Percentiles rank a stretch among this genome's conserved stretches.
Conservation (phyloP, 1,139 yeast genomes). For the Spathaspora sp. region DNA sequence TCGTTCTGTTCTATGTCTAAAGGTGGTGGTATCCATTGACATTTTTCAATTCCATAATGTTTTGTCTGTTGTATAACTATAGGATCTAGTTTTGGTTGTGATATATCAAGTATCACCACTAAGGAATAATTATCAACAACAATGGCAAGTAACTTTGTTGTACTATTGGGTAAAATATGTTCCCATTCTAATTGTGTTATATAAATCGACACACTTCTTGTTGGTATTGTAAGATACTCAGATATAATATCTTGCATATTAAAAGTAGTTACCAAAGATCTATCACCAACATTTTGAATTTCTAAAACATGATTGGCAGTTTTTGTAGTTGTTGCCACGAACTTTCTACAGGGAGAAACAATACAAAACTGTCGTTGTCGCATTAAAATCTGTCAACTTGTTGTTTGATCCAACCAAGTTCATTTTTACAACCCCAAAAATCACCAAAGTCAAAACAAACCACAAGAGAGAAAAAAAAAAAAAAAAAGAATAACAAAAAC, state of each 20-base stretch:
- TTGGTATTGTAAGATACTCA: not conserved
- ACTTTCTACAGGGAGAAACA: not conserved
- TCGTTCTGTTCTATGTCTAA: constrained; percentile 6
- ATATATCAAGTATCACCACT: constrained; percentile 26
- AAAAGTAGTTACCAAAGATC: not conserved
- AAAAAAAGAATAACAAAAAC: too few species aligned
- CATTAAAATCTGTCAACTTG: not conserved
- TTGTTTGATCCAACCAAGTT: not conserved
- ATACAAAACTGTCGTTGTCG: not conserved
- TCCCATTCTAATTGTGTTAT: constrained; percentile 5
- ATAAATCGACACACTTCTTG: not conserved
- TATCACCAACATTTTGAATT: not conserved
- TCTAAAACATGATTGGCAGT: not conserved
- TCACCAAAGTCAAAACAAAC: not conserved
- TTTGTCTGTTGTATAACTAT: constrained; percentile 28
- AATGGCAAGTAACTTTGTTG: constrained; percentile 18
- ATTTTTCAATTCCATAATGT: constrained; percentile 29
- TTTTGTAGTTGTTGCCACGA: not conserved
- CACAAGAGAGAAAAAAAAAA: not conserved
- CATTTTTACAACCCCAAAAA: not conserved
- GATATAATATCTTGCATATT: not conserved
- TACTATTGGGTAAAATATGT: not conserved
- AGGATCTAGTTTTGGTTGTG: constrained; percentile 22
- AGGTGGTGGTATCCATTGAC: constrained; percentile 38
- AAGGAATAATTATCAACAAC: constrained; percentile 21